Percentiles rank a stretch among this genome's conserved stretches.
Conservation (phyloP, 2,329 filamentous ascomycete genomes). For the Calycina marina region DNA sequence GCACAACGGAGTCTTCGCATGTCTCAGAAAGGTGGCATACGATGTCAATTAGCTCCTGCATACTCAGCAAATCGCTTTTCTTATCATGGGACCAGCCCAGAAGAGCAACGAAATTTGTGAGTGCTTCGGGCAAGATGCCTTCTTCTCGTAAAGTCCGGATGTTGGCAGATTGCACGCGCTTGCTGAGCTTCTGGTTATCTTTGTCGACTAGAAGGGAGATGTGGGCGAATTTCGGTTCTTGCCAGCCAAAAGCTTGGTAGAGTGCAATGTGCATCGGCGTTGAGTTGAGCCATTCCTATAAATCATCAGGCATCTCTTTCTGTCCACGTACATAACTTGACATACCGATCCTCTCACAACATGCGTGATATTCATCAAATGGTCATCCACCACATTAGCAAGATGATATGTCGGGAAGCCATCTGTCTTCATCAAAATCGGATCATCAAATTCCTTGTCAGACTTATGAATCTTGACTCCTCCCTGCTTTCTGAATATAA, state of each 20-base stretch:
- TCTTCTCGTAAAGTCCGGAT: conserved; percentile 42
- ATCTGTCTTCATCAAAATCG: conserved; percentile 81
- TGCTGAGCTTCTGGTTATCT: conserved; percentile 68
- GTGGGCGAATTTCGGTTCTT: conserved; percentile 62
- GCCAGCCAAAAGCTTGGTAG: conserved; percentile 68
- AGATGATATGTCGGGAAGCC: conserved; percentile 93
- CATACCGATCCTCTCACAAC: conserved; percentile 74
- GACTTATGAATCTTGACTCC: neutral
- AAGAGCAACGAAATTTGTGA: conserved; percentile 74
- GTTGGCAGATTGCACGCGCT: conserved; percentile 57
- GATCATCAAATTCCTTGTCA: conserved; percentile 50
- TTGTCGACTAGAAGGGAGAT: conserved; percentile 59
- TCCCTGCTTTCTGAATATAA: conserved; percentile 54
- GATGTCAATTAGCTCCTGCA: conserved; percentile 55
- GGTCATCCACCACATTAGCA: conserved; percentile 92
- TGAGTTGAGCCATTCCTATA: conserved; percentile 83
- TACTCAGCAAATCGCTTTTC: conserved; percentile 54
- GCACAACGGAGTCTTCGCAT: too few species aligned
- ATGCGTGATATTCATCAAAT: conserved; percentile 89
- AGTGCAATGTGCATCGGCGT: conserved; percentile 65
- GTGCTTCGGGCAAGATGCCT: conserved; percentile 45
- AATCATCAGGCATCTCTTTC: conserved; percentile 2
- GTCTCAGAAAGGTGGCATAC: too few species aligned
- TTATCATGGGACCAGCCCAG: conserved; percentile 66
- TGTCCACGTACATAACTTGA: conserved; percentile 8